phyloP scores from a whole-genome alignment of 345 rosid genomes.

The Capsella bursapastoris region DNA sequence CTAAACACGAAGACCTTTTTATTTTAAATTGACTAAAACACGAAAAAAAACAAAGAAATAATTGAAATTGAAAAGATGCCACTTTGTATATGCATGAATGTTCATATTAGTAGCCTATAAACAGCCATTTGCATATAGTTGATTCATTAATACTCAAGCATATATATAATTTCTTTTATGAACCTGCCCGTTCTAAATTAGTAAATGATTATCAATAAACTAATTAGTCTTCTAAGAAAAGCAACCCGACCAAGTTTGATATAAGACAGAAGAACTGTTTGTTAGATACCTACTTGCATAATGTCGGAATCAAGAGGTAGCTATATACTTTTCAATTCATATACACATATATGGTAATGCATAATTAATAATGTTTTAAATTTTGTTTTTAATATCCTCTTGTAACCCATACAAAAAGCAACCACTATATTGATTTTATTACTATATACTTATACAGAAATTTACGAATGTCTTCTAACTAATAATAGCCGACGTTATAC shows the following conservation, averaged over 20 bases:
- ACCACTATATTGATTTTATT: slow-evolving; percentile 25
- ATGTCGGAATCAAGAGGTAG: slow-evolving; percentile 37
- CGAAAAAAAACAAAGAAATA: not conserved
- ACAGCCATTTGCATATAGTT: slow-evolving; percentile 31
- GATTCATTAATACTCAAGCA: slow-evolving; percentile 13
- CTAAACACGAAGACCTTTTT: not conserved
- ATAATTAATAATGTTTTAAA: not conserved
- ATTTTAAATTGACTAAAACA: not conserved
- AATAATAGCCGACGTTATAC: slow-evolving; percentile 29
- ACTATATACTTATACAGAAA: not conserved
- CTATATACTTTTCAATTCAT: slow-evolving; percentile 14
- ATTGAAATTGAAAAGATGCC: slow-evolving; percentile 16
- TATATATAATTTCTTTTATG: slow-evolving; percentile 5
- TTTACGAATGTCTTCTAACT: slow-evolving; percentile 6
- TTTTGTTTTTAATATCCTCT: slow-evolving; percentile 15
- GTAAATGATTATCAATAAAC: slow-evolving; percentile 29
- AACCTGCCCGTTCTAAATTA: slow-evolving; percentile 29
- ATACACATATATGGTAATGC: not conserved
- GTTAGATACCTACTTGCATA: slow-evolving; percentile 38
- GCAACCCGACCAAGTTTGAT: slow-evolving; percentile 42
- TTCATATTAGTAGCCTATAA: slow-evolving; percentile 3
- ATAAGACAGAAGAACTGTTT: slow-evolving; percentile 36
- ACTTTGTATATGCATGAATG: slow-evolving; percentile 34
- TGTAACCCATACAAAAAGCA: slow-evolving; percentile 19
- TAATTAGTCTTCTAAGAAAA: slow-evolving; percentile 33